Evolutionary conservation across 2,329 filamentous ascomycete species (phyloP).

Genomic region (Sporothrix pallida): DNA sequence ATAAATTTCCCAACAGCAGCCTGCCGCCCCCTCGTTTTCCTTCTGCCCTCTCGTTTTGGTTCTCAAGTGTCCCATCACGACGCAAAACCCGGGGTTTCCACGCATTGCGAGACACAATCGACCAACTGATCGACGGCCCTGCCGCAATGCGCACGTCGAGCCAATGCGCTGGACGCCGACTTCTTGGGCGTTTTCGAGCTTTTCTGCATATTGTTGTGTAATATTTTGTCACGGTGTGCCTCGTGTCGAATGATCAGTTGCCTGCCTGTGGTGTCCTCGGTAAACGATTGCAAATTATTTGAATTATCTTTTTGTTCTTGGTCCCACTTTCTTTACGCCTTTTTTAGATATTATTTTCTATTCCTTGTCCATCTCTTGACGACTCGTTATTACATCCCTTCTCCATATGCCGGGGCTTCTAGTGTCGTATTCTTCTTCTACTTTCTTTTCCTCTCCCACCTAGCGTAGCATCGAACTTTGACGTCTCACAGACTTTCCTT

Average conservation of each 20-base stretch:
- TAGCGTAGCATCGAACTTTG: neutral
- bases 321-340: neutral
- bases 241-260: slow-evolving; percentile 6
- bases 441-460: neutral
- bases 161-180: neutral
- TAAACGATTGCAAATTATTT: neutral
- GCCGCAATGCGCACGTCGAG: slow-evolving; percentile 25
- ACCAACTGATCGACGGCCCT: slow-evolving; percentile 25
- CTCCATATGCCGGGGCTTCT: neutral
- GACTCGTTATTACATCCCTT: neutral
- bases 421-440: neutral
- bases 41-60: neutral
- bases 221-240: neutral
- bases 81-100: slow-evolving; percentile 27
- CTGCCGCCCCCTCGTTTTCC: slow-evolving; percentile 19
- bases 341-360: neutral
- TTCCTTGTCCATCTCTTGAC: neutral
- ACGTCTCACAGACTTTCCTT: neutral
- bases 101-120: slow-evolving; percentile 31
- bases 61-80: neutral
- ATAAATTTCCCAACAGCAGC: neutral
- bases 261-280: neutral
- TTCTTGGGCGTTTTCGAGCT: neutral
- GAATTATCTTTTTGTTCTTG: neutral
- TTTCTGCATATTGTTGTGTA: neutral